A percentile compares a stretch with the other conserved stretches of the same genome.
phyloP scores from a whole-genome alignment of 2,329 filamentous ascomycete genomes.

The Aspergillus tanneri region DNA sequence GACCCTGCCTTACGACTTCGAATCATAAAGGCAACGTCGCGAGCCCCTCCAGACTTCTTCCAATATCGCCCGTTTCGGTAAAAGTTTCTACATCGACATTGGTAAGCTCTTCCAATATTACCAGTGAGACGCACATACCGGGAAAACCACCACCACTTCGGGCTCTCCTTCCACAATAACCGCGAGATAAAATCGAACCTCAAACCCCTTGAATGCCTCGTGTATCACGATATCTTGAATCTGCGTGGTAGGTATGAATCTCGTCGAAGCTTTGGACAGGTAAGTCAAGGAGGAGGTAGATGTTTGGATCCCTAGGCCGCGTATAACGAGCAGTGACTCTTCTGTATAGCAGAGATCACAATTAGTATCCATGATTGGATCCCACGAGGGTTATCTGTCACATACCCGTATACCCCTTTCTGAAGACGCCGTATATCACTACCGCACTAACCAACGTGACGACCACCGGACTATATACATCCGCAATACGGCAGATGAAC shows the following conservation, averaged over 20 bases:
- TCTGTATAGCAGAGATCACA: slow-evolving; percentile 52
- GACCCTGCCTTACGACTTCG: slow-evolving; percentile 44
- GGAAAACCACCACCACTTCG: slow-evolving; percentile 93
- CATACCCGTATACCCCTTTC: slow-evolving; percentile 53
- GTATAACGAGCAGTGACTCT: slow-evolving; percentile 84
- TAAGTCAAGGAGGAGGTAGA: slow-evolving; percentile 69
- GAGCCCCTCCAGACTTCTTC: slow-evolving; percentile 89
- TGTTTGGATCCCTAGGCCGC: slow-evolving; percentile 88
- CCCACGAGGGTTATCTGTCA: slow-evolving; percentile 12
- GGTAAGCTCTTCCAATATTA: slow-evolving; percentile 5
- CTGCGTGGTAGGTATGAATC: slow-evolving; percentile 84
- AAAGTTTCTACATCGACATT: slow-evolving; percentile 50
- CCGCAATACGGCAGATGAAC: slow-evolving; percentile 36
- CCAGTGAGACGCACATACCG: slow-evolving; percentile 49
- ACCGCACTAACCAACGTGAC: slow-evolving; percentile 41
- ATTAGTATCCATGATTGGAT: slow-evolving; percentile 20
- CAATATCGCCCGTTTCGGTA: slow-evolving; percentile 72
- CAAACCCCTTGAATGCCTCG: slow-evolving; percentile 90
- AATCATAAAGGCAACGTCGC: slow-evolving; percentile 77
- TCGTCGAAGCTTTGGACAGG: slow-evolving; percentile 60
- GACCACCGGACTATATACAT: slow-evolving; percentile 43
- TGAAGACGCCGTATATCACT: slow-evolving; percentile 47
- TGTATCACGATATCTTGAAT: slow-evolving; percentile 94
- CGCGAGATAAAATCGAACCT: slow-evolving; percentile 83
- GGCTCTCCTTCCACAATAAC: slow-evolving; percentile 88